Evolutionary conservation across 129 eudicot species (phyloP).

Genomic region (Centaurea solstitialis): DNA sequence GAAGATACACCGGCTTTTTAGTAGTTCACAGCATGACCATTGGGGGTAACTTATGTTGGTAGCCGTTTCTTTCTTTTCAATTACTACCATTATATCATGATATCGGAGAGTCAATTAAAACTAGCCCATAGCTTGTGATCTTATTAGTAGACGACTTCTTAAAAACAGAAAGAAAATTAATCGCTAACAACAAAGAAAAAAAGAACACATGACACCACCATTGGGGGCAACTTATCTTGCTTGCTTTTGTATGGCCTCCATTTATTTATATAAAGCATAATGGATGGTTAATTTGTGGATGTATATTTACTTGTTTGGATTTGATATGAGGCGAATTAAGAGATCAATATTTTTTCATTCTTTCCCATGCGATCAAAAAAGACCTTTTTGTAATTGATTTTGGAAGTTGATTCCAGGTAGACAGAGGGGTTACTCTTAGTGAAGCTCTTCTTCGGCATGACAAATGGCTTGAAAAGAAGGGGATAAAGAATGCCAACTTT

Average conservation of each 20-base stretch:
- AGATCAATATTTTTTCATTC: too few species aligned
- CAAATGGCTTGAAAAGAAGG: slow-evolving; percentile 89
- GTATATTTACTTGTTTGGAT: background rate
- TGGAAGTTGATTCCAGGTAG: slow-evolving; percentile 53
- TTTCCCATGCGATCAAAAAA: too few species aligned
- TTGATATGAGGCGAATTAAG: too few species aligned
- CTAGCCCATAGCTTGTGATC: too few species aligned
- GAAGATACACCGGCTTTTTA: background rate
- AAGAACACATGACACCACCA: background rate
- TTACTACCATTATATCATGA: too few species aligned
- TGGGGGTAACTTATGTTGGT: background rate
- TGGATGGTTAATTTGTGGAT: background rate
- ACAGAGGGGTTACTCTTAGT: slow-evolving; percentile 80
- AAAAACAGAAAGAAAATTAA: background rate
- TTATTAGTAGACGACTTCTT: too few species aligned
- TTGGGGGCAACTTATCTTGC: background rate
- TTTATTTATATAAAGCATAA: background rate
- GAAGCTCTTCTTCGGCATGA: slow-evolving; percentile 87
- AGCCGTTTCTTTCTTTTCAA: background rate
- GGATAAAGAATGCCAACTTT: slow-evolving; percentile 81
- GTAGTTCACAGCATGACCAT: background rate
- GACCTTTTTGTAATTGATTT: too few species aligned
- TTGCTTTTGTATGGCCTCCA: background rate
- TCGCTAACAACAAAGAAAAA: background rate
- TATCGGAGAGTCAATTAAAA: too few species aligned